Conservation (phyloP, 495 filamentous ascomycete genomes). For the Ascodesmis nigricans region DNA sequence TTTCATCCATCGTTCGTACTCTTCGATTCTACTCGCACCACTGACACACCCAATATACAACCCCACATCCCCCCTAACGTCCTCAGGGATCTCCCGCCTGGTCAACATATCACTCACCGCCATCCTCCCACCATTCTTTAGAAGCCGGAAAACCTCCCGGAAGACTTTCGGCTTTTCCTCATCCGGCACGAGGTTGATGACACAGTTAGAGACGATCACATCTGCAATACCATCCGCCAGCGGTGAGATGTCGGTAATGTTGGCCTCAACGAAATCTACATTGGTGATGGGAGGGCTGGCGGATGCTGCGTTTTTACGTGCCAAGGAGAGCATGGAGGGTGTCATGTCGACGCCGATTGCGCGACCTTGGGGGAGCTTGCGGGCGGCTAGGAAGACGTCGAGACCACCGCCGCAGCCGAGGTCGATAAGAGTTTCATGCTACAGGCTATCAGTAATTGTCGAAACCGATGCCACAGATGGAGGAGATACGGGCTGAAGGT, state of each 20-base stretch:
- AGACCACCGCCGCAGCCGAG: slow-evolving; percentile 42
- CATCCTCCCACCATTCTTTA: slow-evolving; percentile 38
- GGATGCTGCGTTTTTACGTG: too few species aligned
- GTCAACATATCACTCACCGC: slow-evolving; percentile 45
- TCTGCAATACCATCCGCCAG: slow-evolving; percentile 28
- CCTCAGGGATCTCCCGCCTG: slow-evolving; percentile 29
- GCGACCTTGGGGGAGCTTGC: too few species aligned
- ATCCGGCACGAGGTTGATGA: slow-evolving; percentile 41
- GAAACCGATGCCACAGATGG: neutral
- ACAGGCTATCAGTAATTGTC: neutral
- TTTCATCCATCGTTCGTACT: slow-evolving; percentile 35
- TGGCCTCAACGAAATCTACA: too few species aligned
- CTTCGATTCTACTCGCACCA: slow-evolving; percentile 31
- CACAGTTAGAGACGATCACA: slow-evolving; percentile 37
- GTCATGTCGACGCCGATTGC: slow-evolving; percentile 50
- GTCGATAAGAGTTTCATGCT: slow-evolving; percentile 44
- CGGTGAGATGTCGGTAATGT: slow-evolving; percentile 31
- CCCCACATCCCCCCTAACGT: slow-evolving; percentile 28
- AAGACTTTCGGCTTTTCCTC: slow-evolving; percentile 36
- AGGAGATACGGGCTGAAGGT: slow-evolving; percentile 27
- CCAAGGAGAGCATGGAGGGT: slow-evolving; percentile 31
- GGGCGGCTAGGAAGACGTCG: slow-evolving; percentile 38
- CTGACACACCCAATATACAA: slow-evolving; percentile 40
- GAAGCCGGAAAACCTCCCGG: slow-evolving; percentile 36
- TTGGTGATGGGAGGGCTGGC: slow-evolving; percentile 32